Evolutionary conservation across 2,329 filamentous ascomycete genomes (phyloP).

Genomic region (Fusarium sp.): DNA sequence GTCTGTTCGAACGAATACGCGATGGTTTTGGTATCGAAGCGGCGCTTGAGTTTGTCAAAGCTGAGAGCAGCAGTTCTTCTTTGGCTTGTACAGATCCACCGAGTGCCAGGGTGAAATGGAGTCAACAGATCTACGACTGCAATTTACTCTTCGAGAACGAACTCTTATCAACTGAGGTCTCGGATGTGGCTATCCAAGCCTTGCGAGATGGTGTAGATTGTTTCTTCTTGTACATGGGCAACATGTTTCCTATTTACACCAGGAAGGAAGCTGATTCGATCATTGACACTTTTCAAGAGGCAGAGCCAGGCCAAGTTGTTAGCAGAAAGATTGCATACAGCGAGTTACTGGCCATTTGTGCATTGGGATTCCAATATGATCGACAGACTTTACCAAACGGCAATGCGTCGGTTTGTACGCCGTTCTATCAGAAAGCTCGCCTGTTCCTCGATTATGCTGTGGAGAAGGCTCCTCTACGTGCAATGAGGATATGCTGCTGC

Average conservation of each 20-base stretch:
- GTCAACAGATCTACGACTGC: neutral
- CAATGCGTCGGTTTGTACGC: accelerated
- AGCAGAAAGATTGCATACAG: neutral
- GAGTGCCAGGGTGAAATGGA: accelerated
- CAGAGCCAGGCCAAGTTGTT: accelerated
- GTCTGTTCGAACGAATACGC: neutral
- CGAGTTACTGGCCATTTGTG: neutral
- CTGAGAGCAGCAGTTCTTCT: accelerated
- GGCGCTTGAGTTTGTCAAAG: neutral
- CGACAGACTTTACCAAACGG: neutral
- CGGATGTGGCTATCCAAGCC: neutral
- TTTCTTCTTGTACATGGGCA: neutral
- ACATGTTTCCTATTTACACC: neutral
- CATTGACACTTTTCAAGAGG: accelerated
- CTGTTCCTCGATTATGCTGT: neutral
- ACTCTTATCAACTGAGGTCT: accelerated
- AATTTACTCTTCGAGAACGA: neutral
- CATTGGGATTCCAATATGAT: neutral
- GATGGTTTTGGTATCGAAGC: neutral
- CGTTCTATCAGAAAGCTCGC: neutral
- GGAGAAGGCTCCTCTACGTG: neutral
- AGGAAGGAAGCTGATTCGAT: neutral
- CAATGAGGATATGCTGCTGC: neutral
- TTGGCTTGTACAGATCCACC: accelerated
- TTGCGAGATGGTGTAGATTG: neutral